A percentile compares a stretch with the other conserved stretches of the same genome.
Evolutionary conservation across 352 stramenopile species (phyloP).

Genomic region (Phytophthora pini): DNA sequence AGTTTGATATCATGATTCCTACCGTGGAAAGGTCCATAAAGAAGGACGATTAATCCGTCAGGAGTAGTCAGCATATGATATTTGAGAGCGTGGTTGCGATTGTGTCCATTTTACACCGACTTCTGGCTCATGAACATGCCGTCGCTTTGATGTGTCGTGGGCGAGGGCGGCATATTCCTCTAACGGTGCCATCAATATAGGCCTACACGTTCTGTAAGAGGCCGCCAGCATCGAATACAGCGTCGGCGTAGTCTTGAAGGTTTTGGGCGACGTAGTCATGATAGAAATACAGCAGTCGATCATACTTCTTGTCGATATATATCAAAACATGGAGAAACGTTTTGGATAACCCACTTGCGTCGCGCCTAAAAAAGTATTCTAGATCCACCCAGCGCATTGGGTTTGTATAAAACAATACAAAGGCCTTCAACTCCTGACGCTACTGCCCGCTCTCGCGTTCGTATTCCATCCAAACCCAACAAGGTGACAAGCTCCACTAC

Average conservation of each 20-base stretch:
- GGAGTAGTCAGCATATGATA: slow-evolving; percentile 28
- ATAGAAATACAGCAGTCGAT: slow-evolving; percentile 8
- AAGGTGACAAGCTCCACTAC: neutral
- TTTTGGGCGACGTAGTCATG: slow-evolving; percentile 1
- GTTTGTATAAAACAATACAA: slow-evolving; percentile 17
- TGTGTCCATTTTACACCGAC: slow-evolving; percentile 35
- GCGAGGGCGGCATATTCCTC: slow-evolving; percentile 9
- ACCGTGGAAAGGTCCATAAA: neutral
- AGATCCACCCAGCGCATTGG: slow-evolving; percentile 14
- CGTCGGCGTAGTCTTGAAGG: slow-evolving; percentile 12
- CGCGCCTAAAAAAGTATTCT: slow-evolving; percentile 2
- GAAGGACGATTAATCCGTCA: slow-evolving; percentile 23
- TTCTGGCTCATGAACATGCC: slow-evolving; percentile 18
- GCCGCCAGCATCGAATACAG: slow-evolving; percentile 11
- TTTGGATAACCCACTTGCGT: slow-evolving; percentile 17
- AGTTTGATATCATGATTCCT: slow-evolving; percentile 3
- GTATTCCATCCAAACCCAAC: slow-evolving; percentile 3
- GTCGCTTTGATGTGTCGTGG: neutral
- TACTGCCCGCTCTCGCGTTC: slow-evolving; percentile 1
- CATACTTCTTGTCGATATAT: slow-evolving; percentile 7
- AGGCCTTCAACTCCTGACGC: slow-evolving; percentile 8
- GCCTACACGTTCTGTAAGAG: slow-evolving; percentile 4
- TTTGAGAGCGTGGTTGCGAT: slow-evolving; percentile 31
- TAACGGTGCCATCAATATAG: slow-evolving; percentile 26
- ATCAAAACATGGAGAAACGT: slow-evolving; percentile 13